Base-by-base conservation (phyloP, 768 basidiomycete species). In the Mycena sanguinolenta region DNA sequence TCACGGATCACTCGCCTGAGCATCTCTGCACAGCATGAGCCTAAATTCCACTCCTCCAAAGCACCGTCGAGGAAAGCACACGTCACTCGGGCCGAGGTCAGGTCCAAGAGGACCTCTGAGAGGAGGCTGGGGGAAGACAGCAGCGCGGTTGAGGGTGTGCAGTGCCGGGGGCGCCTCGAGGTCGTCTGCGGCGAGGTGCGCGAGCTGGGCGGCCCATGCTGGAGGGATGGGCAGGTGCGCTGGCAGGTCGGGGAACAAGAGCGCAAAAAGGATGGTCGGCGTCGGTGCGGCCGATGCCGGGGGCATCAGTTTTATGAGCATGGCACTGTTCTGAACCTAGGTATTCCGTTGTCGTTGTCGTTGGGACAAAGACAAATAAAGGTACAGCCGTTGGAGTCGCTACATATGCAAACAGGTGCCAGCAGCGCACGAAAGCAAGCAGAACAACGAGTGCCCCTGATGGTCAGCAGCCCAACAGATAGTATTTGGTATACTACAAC, bases 381-480 rank as follows among this genome's bases (percentile, higher is more conserved):
- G 23, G 46, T 23, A n/a, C n/a, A 16, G n/a, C 12, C n/a, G n/a
- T 19, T 16, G 46, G 7, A 23, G 46, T 49, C 9, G 46, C 23
- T 1, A 23, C 25, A 4, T 50, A 13, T 4, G 25, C 23, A 50
- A 50, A 25, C 49, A 50, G 4, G 42, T 44, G 16, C 9, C 44
- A 46, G 21, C 44, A 46, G 44, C 19, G n/a, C n/a, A n/a, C n/a
- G n/a, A n/a, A 46, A 46, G 44, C 44, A 19, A 46, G 49, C 49
- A 50, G 13, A 25, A 50, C 49, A 25, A 25, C 25, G 49, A 25
- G 4, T n/a, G n/a, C n/a, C n/a, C 78, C 97, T 97, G 77, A 99
- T 99, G 74, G 97, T 99, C 79, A 99, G 87, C 72, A 99, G 90
- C 97, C 97, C 64, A 96, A 96, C 13, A 94, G 79, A 99, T 98